Base-by-base conservation (phyloP, 768 basidiomycete species). In the Hypholoma fasciculare region DNA sequence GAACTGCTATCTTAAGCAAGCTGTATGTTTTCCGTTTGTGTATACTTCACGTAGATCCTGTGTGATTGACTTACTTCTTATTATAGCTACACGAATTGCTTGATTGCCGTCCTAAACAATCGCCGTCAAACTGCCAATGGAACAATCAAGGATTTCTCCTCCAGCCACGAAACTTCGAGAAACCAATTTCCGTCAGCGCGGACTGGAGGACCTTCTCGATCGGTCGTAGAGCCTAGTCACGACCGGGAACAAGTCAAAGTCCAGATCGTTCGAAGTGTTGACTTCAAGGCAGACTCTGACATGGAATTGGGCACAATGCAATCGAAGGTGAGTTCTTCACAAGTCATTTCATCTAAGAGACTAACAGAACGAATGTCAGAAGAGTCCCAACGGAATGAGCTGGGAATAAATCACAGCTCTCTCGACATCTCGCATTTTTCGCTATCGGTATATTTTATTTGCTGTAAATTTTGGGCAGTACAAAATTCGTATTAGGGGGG, bases 101-200 rank as follows among this genome's bases (percentile, higher is more conserved):
- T 57, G 4, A 57, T 57, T 7, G 56, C 49, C 14, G 56, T 57
- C 8, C 39, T 57, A 38, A 57, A 57, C 26, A 57, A 57, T 19
- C 48, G 56, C 19, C 36, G 39, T 13, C 56, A 42, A 26, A 57
- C 49, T 19, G 16, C 56, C 11, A 55, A 40, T 4, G 54, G 54
- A 38, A 55, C 54, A 14, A 34, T 37, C n/a, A 47, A 55, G 14
- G 46, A 55, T 23, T 13, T 30, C 19, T 26, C 46, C 8, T 46
- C 54, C 9, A 47, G 4, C 48, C 30, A 34, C 30, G 43, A 55
- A 17, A 47, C 44, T 17, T 42, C 42, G 1, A 47, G 44, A 46
- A 16, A 46, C 23, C 44, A 46, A 19, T 46, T 19, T 46, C 17
- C 44, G 12, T 11, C 44, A 19, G 40, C 16, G 17, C 17, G 44